Conservation (phyloP, 2,329 filamentous ascomycete genomes). For the Fusarium tuaranense region DNA sequence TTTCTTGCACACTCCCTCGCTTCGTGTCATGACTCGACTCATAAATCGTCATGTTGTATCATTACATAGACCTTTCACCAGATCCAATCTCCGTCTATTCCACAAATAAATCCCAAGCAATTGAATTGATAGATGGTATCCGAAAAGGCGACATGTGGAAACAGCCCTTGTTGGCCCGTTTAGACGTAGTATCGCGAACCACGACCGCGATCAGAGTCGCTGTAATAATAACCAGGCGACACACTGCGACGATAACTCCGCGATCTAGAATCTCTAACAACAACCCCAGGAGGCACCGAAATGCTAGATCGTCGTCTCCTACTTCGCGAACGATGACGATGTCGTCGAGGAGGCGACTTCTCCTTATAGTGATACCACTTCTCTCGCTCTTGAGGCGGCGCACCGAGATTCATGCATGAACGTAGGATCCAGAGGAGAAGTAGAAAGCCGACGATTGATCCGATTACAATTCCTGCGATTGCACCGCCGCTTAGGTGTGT, state of each 20-base stretch:
- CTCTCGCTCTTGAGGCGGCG: conserved; percentile 49
- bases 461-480: conserved; percentile 65
- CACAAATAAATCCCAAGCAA: neutral
- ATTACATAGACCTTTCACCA: neutral
- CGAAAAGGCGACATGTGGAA: neutral
- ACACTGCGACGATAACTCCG: conserved; percentile 30
- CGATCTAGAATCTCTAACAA: conserved; percentile 35
- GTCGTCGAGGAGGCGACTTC: conserved; percentile 31
- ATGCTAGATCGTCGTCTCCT: conserved; percentile 40
- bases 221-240: conserved; percentile 33
- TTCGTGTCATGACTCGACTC: conserved; percentile 14
- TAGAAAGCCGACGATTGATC: conserved; percentile 59
- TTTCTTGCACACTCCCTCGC: neutral
- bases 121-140: neutral
- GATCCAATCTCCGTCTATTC: neutral
- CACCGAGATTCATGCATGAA: conserved; percentile 57
- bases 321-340: conserved; percentile 41
- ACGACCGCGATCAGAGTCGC: conserved; percentile 29
- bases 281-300: conserved; percentile 40
- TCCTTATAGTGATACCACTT: conserved; percentile 49
- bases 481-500: conserved; percentile 57
- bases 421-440: conserved; percentile 61
- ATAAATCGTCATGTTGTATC: conserved; percentile 22
- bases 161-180: neutral
- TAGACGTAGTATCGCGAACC: conserved; percentile 31